phyloP scores from a whole-genome alignment of 345 rosid genomes.

The Nasturtium officinale region DNA sequence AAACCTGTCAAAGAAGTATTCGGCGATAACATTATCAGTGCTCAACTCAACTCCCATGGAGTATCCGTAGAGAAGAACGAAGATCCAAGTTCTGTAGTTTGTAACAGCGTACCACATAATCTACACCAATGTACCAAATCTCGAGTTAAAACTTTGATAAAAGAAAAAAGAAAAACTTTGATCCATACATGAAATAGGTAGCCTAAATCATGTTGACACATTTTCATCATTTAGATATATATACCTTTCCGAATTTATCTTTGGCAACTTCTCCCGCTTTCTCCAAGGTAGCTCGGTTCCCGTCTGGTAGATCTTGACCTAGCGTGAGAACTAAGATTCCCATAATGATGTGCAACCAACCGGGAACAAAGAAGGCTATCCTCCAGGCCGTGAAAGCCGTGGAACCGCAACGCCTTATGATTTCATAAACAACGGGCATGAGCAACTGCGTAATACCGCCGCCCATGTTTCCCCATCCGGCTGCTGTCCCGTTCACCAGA shows the following conservation, averaged over 20 bases:
- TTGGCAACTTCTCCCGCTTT: slow-evolving; percentile 64
- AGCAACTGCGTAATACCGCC: slow-evolving; percentile 77
- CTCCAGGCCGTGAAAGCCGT: slow-evolving; percentile 84
- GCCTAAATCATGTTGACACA: not conserved
- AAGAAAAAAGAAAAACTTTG: too few species aligned
- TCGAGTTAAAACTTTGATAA: slow-evolving; percentile 1
- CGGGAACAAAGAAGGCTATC: slow-evolving; percentile 73
- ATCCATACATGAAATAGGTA: not conserved
- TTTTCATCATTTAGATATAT: not conserved
- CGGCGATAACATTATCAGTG: slow-evolving; percentile 70
- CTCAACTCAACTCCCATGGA: slow-evolving; percentile 70
- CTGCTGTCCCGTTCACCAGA: slow-evolving; percentile 75
- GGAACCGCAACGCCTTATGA: slow-evolving; percentile 53
- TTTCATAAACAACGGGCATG: slow-evolving; percentile 72
- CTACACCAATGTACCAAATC: slow-evolving; percentile 30
- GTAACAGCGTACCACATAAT: slow-evolving; percentile 58
- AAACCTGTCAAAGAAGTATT: slow-evolving; percentile 73
- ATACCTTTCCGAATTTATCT: slow-evolving; percentile 71
- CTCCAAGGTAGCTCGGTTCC: slow-evolving; percentile 58
- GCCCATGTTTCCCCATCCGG: slow-evolving; percentile 89
- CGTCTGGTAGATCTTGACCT: slow-evolving; percentile 86
- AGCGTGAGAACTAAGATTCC: slow-evolving; percentile 67
- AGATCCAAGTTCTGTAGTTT: slow-evolving; percentile 70
- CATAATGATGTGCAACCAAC: slow-evolving; percentile 63
- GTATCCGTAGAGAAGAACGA: slow-evolving; percentile 64